Percentiles rank a stretch among this genome's conserved stretches.
Evolutionary conservation across 139 green algal genomes (phyloP).

Genomic region (Mesotaenium endlicherianum): DNA sequence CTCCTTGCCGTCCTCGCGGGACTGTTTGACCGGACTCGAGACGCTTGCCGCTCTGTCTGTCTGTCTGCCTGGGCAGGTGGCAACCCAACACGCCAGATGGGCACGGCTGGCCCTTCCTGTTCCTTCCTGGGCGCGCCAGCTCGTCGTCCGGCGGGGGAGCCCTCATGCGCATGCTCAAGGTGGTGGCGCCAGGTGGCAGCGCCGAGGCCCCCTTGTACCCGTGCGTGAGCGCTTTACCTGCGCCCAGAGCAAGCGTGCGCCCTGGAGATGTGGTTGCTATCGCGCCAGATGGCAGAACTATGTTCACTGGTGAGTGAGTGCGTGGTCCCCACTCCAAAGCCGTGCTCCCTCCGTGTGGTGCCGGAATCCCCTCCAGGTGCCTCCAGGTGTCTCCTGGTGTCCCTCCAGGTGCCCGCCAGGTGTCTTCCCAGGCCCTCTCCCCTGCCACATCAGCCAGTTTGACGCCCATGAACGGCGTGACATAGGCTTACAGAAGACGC

Average conservation of each 20-base stretch:
- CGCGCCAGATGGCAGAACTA: constrained; percentile 5
- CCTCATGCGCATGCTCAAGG: constrained; percentile 29
- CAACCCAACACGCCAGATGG: constrained; percentile 47
- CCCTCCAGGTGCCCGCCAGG: too few relatives aligned
- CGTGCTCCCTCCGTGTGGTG: too few relatives aligned
- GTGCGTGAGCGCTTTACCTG: neutral
- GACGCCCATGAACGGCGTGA: too few relatives aligned
- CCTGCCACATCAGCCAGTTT: too few relatives aligned
- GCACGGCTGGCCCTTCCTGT: constrained; percentile 34
- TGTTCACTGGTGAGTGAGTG: too few relatives aligned
- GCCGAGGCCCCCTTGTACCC: neutral
- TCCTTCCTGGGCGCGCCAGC: neutral
- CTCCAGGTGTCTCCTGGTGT: too few relatives aligned
- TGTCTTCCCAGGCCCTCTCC: too few relatives aligned
- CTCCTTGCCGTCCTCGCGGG: too few relatives aligned
- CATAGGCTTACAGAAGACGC: too few relatives aligned
- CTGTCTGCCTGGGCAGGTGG: neutral
- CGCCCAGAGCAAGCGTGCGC: neutral
- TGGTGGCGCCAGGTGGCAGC: neutral
- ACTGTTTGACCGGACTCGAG: neutral
- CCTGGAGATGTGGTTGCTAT: too few relatives aligned
- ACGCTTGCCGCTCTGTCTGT: neutral
- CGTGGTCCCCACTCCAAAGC: too few relatives aligned
- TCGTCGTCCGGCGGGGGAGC: neutral
- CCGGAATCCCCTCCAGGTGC: too few relatives aligned